Conservation (phyloP, 2,329 filamentous ascomycete genomes). For the Cladosporium phlei region DNA sequence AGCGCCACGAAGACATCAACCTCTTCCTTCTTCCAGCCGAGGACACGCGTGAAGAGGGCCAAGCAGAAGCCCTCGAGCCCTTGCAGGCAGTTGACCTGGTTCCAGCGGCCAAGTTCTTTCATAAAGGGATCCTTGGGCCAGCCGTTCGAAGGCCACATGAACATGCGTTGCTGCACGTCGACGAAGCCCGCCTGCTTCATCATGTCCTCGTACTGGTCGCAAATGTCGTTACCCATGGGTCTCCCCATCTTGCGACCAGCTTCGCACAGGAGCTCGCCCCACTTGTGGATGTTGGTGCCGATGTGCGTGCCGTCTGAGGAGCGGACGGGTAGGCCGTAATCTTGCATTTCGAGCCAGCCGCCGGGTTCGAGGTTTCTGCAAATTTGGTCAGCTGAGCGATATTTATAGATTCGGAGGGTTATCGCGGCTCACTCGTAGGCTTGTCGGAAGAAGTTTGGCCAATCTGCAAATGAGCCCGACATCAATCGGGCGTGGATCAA, state of each 20-base stretch:
- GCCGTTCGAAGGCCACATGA: slow-evolving; percentile 39
- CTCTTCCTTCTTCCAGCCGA: slow-evolving; percentile 42
- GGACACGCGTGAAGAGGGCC: slow-evolving; percentile 37
- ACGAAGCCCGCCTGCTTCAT: slow-evolving; percentile 40
- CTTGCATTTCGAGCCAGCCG: slow-evolving; percentile 50
- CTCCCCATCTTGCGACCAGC: slow-evolving; percentile 38
- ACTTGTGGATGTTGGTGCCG: slow-evolving; percentile 29
- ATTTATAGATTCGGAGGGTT: neutral
- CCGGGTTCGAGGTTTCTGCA: slow-evolving; percentile 43
- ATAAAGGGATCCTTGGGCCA: slow-evolving; percentile 48
- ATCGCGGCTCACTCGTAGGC: slow-evolving; percentile 40
- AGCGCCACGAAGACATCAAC: slow-evolving; percentile 40
- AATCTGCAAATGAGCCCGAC: slow-evolving; percentile 51
- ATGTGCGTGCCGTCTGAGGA: slow-evolving; percentile 35
- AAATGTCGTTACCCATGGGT: slow-evolving; percentile 37
- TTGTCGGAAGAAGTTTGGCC: slow-evolving; percentile 44
- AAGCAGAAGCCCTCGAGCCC: slow-evolving; percentile 41
- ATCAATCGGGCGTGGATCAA: slow-evolving; percentile 52
- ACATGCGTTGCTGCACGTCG: slow-evolving; percentile 37
- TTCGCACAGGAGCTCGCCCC: slow-evolving; percentile 35
- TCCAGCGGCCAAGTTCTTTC: slow-evolving; percentile 48
- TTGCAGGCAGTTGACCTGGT: slow-evolving; percentile 38
- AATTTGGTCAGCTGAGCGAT: slow-evolving; percentile 13
- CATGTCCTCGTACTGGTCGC: slow-evolving; percentile 35
- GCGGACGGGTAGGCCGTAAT: slow-evolving; percentile 40